Base-by-base conservation (phyloP, 106 monocot species). In the Dioscorea alata region DNA sequence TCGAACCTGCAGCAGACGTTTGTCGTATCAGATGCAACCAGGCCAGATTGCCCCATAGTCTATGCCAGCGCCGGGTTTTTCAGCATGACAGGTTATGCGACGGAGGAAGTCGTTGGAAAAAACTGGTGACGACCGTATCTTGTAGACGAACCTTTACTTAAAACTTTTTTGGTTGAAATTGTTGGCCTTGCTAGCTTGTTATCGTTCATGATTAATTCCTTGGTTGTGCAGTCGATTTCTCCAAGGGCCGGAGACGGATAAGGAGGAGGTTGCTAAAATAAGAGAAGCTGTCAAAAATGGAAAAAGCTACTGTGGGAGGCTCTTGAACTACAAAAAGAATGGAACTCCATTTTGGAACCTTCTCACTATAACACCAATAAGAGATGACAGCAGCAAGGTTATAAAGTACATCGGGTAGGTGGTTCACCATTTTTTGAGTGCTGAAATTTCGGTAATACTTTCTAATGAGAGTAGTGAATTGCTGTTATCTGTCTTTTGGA, bases 261-360 rank as follows among this genome's bases (percentile, higher is more conserved):
- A 75, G 59, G 19, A 14, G 15, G 97, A 99, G 72, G 18, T 99
- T 71, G 76, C 58, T 56, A 92, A 99, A 68, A 81, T 99, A 68
- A 80, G 92, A 73, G 87, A 87, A 59, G 89, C 89, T 22, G 75
- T 99, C 19, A 77, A 60, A 75, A 78, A 62, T 50, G 92, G 92
- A 63, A 87, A 83, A 50, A 87, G 84, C 71, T 90, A 77, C 71
- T 99, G 97, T 62, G 97, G 97, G 32, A 85, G 97, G 74, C 74
- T 99, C 48, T 79, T 99, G 61, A 99, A 99, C 70, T 99, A 93
- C 66, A 89, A 84, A 69, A 99, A 99, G 70, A 64, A 99, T 71
- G 92, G 97, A 1, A 87, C 76, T 0, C 85, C 77, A 21, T 99
- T 99, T 62, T 99, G 97, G 97, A 99, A 93, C 71, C 90, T 99